phyloP scores from a whole-genome alignment of 305 asterid genomes.

The Fraxinus velutina region DNA sequence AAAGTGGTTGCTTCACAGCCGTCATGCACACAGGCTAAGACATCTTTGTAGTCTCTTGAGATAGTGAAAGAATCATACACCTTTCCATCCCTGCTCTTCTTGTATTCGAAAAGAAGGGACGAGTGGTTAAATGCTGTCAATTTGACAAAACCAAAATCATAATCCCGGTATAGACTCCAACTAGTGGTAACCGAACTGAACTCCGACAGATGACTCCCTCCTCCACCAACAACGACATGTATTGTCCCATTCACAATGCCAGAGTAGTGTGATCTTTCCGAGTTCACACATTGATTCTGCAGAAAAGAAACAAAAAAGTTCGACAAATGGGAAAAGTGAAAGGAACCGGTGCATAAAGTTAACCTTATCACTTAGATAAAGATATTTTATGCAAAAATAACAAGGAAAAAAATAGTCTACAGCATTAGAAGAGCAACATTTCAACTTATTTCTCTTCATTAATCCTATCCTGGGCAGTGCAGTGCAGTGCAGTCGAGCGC shows the following conservation, averaged over 20 bases:
- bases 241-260: constrained; percentile 69
- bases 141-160: constrained; percentile 70
- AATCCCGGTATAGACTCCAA: constrained; percentile 70
- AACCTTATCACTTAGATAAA: not conserved
- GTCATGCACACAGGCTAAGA: constrained; percentile 71
- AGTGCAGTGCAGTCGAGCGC: not conserved
- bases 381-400: not conserved
- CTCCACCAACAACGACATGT: constrained; percentile 84
- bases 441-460: not conserved
- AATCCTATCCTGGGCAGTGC: not conserved
- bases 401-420: not conserved
- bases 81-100: constrained; percentile 69
- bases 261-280: constrained; percentile 48
- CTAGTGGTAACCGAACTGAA: constrained; percentile 44
- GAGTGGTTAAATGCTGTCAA: constrained; percentile 66
- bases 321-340: not conserved
- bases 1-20: constrained; percentile 59
- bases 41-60: constrained; percentile 71
- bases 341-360: not conserved
- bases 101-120: constrained; percentile 66
- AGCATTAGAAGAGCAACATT: not conserved
- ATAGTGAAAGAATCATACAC: constrained; percentile 77
- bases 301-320: not conserved
- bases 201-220: constrained; percentile 63
- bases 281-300: constrained; percentile 63